phyloP scores from a whole-genome alignment of 192 early-diverging fungal genomes.

The Backusella macrospora region DNA sequence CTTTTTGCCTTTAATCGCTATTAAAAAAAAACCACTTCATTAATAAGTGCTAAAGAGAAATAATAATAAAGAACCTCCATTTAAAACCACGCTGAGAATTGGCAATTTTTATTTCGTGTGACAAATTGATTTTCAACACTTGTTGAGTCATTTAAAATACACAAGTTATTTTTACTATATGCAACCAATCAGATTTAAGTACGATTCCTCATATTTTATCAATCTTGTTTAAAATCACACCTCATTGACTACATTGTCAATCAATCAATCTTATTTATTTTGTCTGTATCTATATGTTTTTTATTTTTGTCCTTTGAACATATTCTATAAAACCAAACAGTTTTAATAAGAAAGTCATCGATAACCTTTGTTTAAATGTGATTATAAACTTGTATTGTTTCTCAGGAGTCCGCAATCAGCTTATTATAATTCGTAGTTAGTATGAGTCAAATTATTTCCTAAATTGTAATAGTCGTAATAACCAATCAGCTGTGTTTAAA shows the following conservation, averaged over 20 bases:
- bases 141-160: constrained; percentile 14
- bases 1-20: background rate
- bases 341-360: background rate
- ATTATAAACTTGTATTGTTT: background rate
- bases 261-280: background rate
- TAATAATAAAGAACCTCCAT: background rate
- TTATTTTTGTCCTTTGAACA: no score
- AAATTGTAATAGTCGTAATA: background rate
- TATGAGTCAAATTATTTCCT: constrained; percentile 16
- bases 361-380: background rate
- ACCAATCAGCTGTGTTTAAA: constrained; percentile 6
- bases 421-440: background rate
- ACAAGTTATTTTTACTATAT: background rate
- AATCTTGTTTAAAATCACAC: constrained; percentile 17
- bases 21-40: background rate
- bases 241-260: background rate
- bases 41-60: background rate
- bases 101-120: background rate
- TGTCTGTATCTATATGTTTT: background rate
- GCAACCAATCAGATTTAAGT: constrained; percentile 1
- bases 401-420: background rate
- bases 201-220: constrained; percentile 17
- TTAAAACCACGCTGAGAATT: constrained; percentile 14
- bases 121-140: constrained; percentile 16
- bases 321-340: background rate